These are phyloP conservation scores for Zymoseptoria brevis DNA, from an alignment of 2,329 filamentous ascomycete species.

Conservation along the genomic window DNA sequence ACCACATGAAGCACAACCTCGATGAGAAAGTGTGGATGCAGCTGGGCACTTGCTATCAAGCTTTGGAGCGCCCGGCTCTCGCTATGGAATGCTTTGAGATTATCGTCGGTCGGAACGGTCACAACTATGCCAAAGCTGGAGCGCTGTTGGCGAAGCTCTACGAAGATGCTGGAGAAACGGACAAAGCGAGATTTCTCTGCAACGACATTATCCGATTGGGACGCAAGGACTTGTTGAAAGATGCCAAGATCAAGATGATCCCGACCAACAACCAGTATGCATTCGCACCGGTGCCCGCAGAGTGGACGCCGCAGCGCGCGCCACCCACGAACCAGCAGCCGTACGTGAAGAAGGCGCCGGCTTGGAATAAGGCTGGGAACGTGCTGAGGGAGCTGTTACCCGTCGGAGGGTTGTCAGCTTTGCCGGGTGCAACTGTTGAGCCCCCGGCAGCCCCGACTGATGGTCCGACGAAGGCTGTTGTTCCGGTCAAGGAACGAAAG, in stretches of 20 bases:
- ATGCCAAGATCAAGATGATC: constrained; percentile 16
- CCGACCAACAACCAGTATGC: constrained; percentile 2
- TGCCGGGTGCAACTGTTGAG: not conserved
- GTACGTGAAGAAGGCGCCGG: not conserved
- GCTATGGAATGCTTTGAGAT: constrained; percentile 72
- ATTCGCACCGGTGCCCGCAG: not conserved
- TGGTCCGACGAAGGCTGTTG: not conserved
- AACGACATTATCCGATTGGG: constrained; percentile 64
- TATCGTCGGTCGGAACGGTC: constrained; percentile 42
- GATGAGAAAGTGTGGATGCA: constrained; percentile 45
- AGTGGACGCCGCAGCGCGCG: not conserved
- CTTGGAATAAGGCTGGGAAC: not conserved
- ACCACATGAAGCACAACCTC: constrained; percentile 13
- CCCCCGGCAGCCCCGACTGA: not conserved
- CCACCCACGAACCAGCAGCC: not conserved
- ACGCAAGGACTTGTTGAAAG: constrained; percentile 19
- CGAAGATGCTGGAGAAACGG: constrained; percentile 59
- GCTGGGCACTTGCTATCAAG: constrained; percentile 61
- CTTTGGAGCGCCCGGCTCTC: constrained; percentile 53
- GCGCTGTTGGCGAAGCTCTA: constrained; percentile 67
- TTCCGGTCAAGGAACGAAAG: constrained; percentile 1
- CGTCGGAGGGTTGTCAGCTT: not conserved
- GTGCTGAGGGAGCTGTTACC: not conserved
- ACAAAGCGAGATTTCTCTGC: constrained; percentile 68
- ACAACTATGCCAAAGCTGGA: constrained; percentile 12